These are phyloP conservation scores for Chrysanthemum makinoi DNA, from an alignment of 129 eudicot genomes.

Conservation along the genomic window DNA sequence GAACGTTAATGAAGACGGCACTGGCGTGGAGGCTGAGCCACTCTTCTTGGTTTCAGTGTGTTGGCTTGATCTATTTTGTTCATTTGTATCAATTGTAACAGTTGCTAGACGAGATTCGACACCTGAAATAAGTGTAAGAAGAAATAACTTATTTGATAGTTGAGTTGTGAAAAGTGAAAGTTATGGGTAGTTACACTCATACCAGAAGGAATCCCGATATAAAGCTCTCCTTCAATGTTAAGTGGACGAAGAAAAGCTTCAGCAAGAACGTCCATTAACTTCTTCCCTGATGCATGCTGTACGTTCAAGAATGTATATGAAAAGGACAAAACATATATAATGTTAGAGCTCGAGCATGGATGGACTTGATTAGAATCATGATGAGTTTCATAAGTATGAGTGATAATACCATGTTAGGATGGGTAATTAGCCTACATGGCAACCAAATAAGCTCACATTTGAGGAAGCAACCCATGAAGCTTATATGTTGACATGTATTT, in stretches of 20 bases:
- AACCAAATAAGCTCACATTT: too few species aligned
- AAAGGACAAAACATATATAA: neutral
- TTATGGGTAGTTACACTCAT: slow-evolving; percentile 25
- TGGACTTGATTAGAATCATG: too few species aligned
- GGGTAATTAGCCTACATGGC: too few species aligned
- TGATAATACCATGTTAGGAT: too few species aligned
- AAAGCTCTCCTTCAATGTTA: slow-evolving; percentile 64
- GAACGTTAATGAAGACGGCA: slow-evolving; percentile 73
- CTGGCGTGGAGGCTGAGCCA: neutral
- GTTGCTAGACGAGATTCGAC: neutral
- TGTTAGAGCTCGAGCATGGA: too few species aligned
- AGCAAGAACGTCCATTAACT: slow-evolving; percentile 68
- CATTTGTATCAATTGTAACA: neutral
- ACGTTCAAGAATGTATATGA: slow-evolving; percentile 3
- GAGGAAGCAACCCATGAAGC: too few species aligned
- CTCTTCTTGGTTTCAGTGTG: neutral
- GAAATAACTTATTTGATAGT: neutral
- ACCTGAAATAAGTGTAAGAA: neutral
- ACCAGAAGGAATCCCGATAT: slow-evolving; percentile 82
- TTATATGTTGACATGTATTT: too few species aligned
- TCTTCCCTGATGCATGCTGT: slow-evolving; percentile 71
- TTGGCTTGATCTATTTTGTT: neutral
- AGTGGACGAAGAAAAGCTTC: slow-evolving; percentile 68
- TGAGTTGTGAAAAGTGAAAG: neutral
- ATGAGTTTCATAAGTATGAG: too few species aligned